phyloP scores from a whole-genome alignment of 441 rosid species.

The Corymbia calophylla region DNA sequence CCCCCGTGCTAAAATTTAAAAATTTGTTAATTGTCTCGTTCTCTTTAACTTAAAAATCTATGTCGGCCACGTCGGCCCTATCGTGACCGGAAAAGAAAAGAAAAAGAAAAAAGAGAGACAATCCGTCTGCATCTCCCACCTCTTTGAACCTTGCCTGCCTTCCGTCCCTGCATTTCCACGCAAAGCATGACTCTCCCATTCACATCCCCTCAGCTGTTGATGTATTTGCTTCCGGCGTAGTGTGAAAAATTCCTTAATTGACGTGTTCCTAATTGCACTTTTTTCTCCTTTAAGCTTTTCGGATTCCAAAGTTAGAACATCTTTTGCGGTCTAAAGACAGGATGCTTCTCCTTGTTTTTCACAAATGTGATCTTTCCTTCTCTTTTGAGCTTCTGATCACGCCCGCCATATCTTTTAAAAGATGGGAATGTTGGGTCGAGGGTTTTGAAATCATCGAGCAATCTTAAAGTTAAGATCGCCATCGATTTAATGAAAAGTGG shows the following conservation, averaged over 20 bases:
- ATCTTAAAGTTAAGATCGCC: neutral
- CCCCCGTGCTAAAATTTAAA: neutral
- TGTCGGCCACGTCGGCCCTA: neutral
- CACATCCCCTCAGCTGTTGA: neutral
- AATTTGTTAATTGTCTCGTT: neutral
- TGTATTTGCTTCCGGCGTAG: neutral
- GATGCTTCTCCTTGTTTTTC: conserved; percentile 24
- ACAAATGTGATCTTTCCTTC: conserved; percentile 11
- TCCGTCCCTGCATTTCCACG: neutral
- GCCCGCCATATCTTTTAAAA: conserved; percentile 19
- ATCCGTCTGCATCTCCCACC: neutral
- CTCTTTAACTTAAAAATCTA: neutral
- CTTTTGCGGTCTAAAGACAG: conserved; percentile 28
- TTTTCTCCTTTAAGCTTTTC: conserved; percentile 15
- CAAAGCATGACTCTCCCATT: neutral
- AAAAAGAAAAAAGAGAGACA: neutral
- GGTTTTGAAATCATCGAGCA: neutral
- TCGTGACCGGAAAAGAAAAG: neutral
- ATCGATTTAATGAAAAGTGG: conserved; percentile 15
- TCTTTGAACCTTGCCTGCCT: neutral
- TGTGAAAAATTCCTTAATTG: neutral
- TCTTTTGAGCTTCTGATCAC: conserved; percentile 11
- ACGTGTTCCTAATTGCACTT: neutral
- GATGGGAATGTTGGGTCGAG: conserved; percentile 23
- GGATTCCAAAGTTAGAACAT: conserved; percentile 25